Evolutionary conservation across 106 monocot species (phyloP).

Genomic region (Acorus calamus): DNA sequence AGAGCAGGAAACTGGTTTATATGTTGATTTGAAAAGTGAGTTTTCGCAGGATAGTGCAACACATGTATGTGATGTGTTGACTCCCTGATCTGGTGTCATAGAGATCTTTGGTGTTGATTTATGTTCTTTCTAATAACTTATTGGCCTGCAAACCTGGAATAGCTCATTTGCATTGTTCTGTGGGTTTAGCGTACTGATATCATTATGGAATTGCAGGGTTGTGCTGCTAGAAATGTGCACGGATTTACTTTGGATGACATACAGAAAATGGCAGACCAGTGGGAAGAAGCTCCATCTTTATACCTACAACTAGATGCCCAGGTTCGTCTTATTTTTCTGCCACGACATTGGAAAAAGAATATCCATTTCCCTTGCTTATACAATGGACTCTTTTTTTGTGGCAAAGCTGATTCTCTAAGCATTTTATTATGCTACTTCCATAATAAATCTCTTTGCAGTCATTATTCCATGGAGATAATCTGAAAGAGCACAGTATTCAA

Average conservation of each 20-base stretch:
- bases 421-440: background rate
- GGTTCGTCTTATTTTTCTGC: slow-evolving; percentile 23
- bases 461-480: slow-evolving; percentile 62
- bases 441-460: slow-evolving; percentile 34
- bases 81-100: too few relatives aligned
- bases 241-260: slow-evolving; percentile 68
- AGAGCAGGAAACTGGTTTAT: too few relatives aligned
- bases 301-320: slow-evolving; percentile 73
- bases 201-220: slow-evolving; percentile 46
- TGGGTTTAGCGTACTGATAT: background rate
- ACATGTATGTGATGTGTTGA: too few relatives aligned
- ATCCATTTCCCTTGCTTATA: too few relatives aligned
- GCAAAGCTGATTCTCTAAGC: background rate
- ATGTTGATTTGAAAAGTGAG: too few relatives aligned
- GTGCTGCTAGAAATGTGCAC: slow-evolving; percentile 98
- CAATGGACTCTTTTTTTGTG: background rate
- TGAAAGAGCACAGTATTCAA: slow-evolving; percentile 54
- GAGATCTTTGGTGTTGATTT: too few relatives aligned
- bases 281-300: slow-evolving; percentile 90
- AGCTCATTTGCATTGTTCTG: slow-evolving; percentile 10
- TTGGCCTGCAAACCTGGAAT: too few relatives aligned
- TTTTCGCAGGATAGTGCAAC: too few relatives aligned
- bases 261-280: slow-evolving; percentile 74
- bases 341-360: too few relatives aligned
- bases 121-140: too few relatives aligned